Conservation (phyloP, 2,329 filamentous ascomycete species). For the Neonectria neomacrospora region DNA sequence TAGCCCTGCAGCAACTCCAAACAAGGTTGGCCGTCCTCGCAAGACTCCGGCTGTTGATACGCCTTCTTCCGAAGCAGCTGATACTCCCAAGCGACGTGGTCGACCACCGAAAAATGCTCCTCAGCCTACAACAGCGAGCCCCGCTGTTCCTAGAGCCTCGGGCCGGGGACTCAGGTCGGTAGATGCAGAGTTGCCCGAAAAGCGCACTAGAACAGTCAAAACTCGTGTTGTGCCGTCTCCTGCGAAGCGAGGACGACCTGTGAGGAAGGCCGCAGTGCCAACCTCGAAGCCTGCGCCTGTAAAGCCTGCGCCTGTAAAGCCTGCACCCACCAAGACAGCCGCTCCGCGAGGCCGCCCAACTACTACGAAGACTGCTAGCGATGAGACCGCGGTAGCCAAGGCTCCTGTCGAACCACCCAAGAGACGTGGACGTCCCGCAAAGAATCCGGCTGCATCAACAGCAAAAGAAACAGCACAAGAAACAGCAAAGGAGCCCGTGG, state of each 20-base stretch:
- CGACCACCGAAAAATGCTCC: conserved; percentile 36
- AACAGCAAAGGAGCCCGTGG: conserved; percentile 17
- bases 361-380: conserved; percentile 20
- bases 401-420: conserved; percentile 24
- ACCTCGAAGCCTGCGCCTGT: conserved; percentile 1
- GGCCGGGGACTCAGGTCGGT: conserved; percentile 5
- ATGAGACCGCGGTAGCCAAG: neutral
- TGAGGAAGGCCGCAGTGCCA: conserved; percentile 26
- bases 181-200: conserved; percentile 15
- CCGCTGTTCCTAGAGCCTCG: conserved; percentile 16
- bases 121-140: conserved; percentile 17
- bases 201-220: conserved; percentile 23
- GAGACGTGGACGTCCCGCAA: conserved; percentile 37
- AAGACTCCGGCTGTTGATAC: conserved; percentile 4
- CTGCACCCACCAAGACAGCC: conserved; percentile 5
- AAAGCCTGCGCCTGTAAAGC: neutral
- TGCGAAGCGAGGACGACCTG: conserved; percentile 34
- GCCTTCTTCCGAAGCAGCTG: conserved; percentile 20
- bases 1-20: conserved; percentile 10
- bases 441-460: conserved; percentile 17
- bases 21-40: conserved; percentile 7
- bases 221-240: conserved; percentile 35
- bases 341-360: conserved; percentile 28
- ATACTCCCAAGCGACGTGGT: conserved; percentile 39
- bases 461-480: conserved; percentile 9